These are phyloP conservation scores for Talaromyces sp. DNA, from an alignment of 2,329 filamentous ascomycete genomes.

Conservation along the genomic window DNA sequence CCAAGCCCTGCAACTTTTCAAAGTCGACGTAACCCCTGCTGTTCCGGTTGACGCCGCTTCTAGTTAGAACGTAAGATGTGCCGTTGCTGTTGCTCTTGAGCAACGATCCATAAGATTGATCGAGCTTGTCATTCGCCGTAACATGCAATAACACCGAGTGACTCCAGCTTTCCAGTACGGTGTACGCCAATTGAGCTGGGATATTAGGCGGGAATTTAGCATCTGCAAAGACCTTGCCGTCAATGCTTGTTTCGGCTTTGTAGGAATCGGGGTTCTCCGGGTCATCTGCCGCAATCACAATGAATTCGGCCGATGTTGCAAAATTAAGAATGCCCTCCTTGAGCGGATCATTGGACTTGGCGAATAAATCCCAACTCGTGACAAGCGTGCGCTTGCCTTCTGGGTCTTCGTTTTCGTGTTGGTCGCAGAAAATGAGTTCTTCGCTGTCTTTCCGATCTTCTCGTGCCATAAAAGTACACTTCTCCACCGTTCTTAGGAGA, in stretches of 20 bases:
- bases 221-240: constrained; percentile 75
- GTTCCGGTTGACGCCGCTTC: constrained; percentile 77
- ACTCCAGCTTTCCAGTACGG: constrained; percentile 88
- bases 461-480: constrained; percentile 80
- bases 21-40: constrained; percentile 79
- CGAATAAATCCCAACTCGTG: constrained; percentile 75
- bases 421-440: constrained; percentile 61
- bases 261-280: constrained; percentile 62
- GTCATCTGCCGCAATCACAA: constrained; percentile 72
- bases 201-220: constrained; percentile 83
- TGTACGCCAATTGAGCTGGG: constrained; percentile 76
- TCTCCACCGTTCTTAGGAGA: constrained; percentile 67
- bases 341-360: constrained; percentile 53
- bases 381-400: constrained; percentile 64
- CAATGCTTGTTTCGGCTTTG: constrained; percentile 75
- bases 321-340: constrained; percentile 73
- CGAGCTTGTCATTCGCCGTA: constrained; percentile 63
- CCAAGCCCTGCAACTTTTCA: constrained; percentile 88
- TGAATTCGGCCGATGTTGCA: constrained; percentile 94
- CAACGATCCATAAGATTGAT: constrained; percentile 74
- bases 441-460: constrained; percentile 56
- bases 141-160: constrained; percentile 95
- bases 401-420: constrained; percentile 59
- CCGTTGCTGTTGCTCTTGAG: constrained; percentile 99
- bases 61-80: constrained; percentile 85